Base-by-base conservation (phyloP, 176 grass and related monocot genomes). In the Melocanna baccifera region DNA sequence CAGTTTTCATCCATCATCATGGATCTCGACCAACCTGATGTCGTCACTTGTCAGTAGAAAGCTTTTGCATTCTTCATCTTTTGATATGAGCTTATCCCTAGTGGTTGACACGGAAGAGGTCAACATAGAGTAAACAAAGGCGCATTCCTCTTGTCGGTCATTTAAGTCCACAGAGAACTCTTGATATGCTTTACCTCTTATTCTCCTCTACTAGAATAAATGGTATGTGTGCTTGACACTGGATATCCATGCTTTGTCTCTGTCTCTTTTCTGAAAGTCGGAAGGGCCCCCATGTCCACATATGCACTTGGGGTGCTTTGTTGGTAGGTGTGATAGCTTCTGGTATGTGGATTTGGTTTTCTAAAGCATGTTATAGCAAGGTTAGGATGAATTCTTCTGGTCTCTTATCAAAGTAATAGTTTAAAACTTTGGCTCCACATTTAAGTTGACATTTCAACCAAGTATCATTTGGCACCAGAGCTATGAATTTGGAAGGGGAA, bases 21-120 rank as follows among this genome's bases (percentile, higher is more conserved):
- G 13, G 11, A 19, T 71, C 65, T 75, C 86, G 42, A 87, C 71
- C 80, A 62, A 52, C n/a, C 6, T 71, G 50, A 75, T 69, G 70
- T 75, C 79, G 39, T 46, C 62, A 87, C 3, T 82, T 67, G 26
- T 75, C 40, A 82, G 62, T 61, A 75, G 66, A 62, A 82, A 67
- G 86, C 72, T 11, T 68, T 76, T 75, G 16, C 26, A 71, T 63
- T 70, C 56, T 1, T 67, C 36, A 79, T 79, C 19, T 58, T 79
- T 78, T 32, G 20, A 73, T 45, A 52, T 73, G 57, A 73, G 30
- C 7, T 71, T 70, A 29, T 48, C 23, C 40, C 41, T 61, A 77
- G 51, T 87, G 71, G 64, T 87, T 87, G 86, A 87, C 64, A 83
- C 62, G 39, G 52, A 37, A 62, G 64, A 73, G 43, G 64, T 83